Evolutionary conservation across 345 rosid genomes (phyloP), one percentile per base, ranked within the genome.

Genomic region (Brassica cretica): DNA sequence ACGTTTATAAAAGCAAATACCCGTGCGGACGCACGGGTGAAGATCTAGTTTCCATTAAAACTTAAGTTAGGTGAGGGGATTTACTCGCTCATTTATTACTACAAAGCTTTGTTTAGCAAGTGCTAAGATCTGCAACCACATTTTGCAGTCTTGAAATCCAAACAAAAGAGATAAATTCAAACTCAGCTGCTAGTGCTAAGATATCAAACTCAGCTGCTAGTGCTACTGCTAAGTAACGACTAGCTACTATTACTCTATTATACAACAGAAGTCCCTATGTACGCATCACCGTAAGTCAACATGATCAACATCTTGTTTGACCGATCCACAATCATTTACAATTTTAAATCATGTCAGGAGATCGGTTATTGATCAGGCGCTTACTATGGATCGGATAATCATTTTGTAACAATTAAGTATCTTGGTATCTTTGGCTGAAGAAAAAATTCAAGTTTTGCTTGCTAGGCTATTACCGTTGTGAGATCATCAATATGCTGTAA

Each of bases 341-440:
- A 27, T 27, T 27, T 27, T 27, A 66, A 25, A 8, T 21, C 11
- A 33, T 33, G 12, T 58, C 19, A 37, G 44, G 66, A 56, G 39
- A 39, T 56, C 12, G 24, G 30, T 59, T 44, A 68, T 60, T 68
- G 62, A 76, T 37, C 60, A 41, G 39, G 58, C 58, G 58, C 71
- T 65, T 74, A 33, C 71, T 33, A 8, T 24, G n/a, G 8, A 6
- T 56, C 5, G 60, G 78, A 75, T 75, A 65, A 58, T 75, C 72
- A 39, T 7, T 27, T 5, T 30, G 66, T 39, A 74, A 74, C 49
- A 64, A 14, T 35, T 66, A 51, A 55, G 21, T 58, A 65, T 53
- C 24, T 53, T 53, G 10, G 24, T 53, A 16, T 53, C 16, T 21
- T 53, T 53, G 4, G 60, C 24, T 7, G 60, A n/a, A 53, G 24